Percentiles rank a stretch among this genome's conserved stretches.
These are phyloP conservation scores for Trypanosoma congolense DNA, from an alignment of 208 protist species.

Conservation along the genomic window DNA sequence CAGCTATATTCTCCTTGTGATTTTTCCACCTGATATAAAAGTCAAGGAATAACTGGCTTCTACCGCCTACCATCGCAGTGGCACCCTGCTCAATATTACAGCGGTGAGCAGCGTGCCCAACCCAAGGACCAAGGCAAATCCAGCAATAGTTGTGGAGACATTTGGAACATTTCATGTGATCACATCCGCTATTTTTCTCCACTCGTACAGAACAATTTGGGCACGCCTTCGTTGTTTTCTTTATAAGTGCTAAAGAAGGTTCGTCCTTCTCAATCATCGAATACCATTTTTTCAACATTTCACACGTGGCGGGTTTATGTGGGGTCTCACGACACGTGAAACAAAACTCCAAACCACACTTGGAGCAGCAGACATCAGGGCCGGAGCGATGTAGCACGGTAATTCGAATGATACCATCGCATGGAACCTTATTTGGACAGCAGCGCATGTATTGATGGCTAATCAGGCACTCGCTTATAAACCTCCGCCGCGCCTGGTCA, in stretches of 20 bases:
- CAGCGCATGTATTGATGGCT: constrained; percentile 2
- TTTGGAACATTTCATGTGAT: constrained; percentile 62
- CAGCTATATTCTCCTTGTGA: not conserved
- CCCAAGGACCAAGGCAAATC: constrained; percentile 49
- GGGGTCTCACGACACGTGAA: constrained; percentile 19
- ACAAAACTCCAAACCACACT: constrained; percentile 27
- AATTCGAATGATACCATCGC: constrained; percentile 1
- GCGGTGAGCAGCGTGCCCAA: constrained; percentile 36
- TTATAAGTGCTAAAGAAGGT: constrained; percentile 1
- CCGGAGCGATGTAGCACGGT: not conserved
- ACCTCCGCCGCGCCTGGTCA: not conserved
- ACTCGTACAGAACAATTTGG: constrained; percentile 43
- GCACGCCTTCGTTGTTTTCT: constrained; percentile 34
- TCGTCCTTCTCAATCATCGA: constrained; percentile 29
- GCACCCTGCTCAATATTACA: constrained; percentile 40
- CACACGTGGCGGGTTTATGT: constrained; percentile 28
- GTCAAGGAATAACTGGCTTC: not conserved
- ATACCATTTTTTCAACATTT: constrained; percentile 31
- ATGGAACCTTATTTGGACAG: not conserved
- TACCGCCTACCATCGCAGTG: not conserved
- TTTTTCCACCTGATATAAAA: constrained; percentile 1
- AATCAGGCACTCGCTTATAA: not conserved
- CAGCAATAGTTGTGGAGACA: constrained; percentile 61
- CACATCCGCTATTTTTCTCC: constrained; percentile 82
- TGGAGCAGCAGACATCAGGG: constrained; percentile 29